These are phyloP conservation scores for Exophiala calicioides DNA, from an alignment of 2,329 filamentous ascomycete species.

Conservation along the genomic window DNA sequence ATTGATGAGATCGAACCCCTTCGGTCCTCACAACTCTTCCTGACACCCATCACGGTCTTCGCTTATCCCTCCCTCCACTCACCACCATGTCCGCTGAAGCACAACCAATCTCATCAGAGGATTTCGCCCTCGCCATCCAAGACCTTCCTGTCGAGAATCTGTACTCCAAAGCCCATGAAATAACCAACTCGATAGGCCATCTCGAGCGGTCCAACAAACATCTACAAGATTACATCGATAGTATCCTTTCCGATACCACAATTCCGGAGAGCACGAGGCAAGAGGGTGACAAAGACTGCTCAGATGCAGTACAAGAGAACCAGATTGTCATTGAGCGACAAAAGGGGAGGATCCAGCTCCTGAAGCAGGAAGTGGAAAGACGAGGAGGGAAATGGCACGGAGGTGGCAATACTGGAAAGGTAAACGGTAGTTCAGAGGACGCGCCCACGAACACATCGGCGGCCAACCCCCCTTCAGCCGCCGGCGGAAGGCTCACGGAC, in stretches of 20 bases:
- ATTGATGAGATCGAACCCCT: too few species aligned
- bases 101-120: conserved; percentile 51
- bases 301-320: conserved; percentile 61
- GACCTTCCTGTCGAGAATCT: conserved; percentile 60
- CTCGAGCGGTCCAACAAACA: conserved; percentile 59
- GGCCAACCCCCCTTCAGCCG: neutral
- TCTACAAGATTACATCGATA: conserved; percentile 53
- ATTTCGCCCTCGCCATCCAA: conserved; percentile 58
- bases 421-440: conserved; percentile 14
- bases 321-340: conserved; percentile 58
- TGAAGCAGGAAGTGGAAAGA: conserved; percentile 57
- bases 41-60: too few species aligned
- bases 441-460: neutral
- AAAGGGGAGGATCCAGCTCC: conserved; percentile 54
- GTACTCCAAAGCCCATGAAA: conserved; percentile 62
- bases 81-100: conserved; percentile 51
- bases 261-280: conserved; percentile 33
- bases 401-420: conserved; percentile 29
- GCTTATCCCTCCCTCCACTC: too few species aligned
- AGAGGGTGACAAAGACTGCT: conserved; percentile 52
- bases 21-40: too few species aligned
- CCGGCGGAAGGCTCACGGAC: conserved; percentile 42
- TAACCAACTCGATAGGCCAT: conserved; percentile 61
- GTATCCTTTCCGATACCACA: conserved; percentile 26
- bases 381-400: conserved; percentile 57